Percentiles rank a stretch among this genome's conserved stretches.
These are phyloP conservation scores for Cryptococcus wingfieldii DNA, from an alignment of 1,284 basidiomycete genomes.

Conservation along the genomic window DNA sequence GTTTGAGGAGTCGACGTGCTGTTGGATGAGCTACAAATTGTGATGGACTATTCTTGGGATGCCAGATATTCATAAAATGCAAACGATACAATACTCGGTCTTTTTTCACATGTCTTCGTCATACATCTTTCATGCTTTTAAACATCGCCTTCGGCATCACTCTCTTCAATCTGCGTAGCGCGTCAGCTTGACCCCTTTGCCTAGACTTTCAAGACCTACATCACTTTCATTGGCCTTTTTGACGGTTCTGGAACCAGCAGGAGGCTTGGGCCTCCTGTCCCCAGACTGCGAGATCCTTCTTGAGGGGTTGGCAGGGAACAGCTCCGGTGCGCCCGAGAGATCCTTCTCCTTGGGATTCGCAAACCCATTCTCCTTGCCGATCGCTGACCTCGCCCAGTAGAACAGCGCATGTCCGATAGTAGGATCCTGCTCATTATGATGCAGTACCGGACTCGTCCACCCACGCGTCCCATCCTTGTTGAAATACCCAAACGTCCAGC, in stretches of 20 bases:
- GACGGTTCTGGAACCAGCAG: conserved; percentile 17
- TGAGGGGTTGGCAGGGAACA: conserved; percentile 48
- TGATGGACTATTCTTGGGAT: not conserved
- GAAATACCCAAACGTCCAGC: conserved; percentile 50
- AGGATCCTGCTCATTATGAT: conserved; percentile 31
- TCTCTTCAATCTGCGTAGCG: conserved; percentile 41
- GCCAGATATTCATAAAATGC: not conserved
- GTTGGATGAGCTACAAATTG: conserved; percentile 21
- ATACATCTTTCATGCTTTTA: not conserved
- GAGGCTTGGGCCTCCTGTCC: conserved; percentile 1
- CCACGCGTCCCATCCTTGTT: conserved; percentile 40
- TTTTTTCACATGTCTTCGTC: not conserved
- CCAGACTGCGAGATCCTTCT: conserved; percentile 30
- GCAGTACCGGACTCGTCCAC: conserved; percentile 38
- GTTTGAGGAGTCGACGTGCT: conserved; percentile 28
- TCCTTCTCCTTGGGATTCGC: conserved; percentile 29
- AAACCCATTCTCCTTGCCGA: conserved; percentile 31
- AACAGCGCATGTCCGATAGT: conserved; percentile 42
- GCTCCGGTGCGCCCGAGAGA: conserved; percentile 23
- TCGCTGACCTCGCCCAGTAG: conserved; percentile 45
- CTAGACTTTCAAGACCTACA: not conserved
- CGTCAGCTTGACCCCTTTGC: conserved; percentile 8
- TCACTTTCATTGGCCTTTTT: conserved; percentile 45
- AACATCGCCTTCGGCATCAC: conserved; percentile 34
- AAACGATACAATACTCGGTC: not conserved